Conservation (phyloP, 768 basidiomycete genomes). For the Boletus reticuloceps region DNA sequence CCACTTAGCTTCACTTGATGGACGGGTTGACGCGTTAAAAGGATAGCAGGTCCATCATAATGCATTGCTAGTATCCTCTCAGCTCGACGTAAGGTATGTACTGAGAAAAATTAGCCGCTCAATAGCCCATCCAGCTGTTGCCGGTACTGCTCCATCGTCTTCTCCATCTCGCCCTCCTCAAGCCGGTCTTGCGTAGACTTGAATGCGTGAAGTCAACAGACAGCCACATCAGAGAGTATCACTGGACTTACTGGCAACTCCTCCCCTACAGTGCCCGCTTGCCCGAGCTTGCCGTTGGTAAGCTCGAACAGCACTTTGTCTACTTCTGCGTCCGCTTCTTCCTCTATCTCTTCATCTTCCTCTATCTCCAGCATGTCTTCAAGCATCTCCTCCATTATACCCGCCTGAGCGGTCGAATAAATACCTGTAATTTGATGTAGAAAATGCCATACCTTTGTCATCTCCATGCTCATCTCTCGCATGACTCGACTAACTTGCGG, state of each 20-base stretch:
- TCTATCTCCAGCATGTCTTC: constrained; percentile 90
- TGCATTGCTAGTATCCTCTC: constrained; percentile 6
- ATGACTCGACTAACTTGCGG: constrained; percentile 91
- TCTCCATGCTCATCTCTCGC: constrained; percentile 99
- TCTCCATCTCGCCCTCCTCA: constrained; percentile 82
- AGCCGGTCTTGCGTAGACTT: constrained; percentile 59
- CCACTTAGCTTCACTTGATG: background rate
- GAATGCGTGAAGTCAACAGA: constrained; percentile 5
- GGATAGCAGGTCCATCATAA: background rate
- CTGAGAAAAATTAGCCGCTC: constrained; percentile 37
- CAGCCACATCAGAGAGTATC: background rate
- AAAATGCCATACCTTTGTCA: constrained; percentile 78
- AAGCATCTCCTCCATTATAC: constrained; percentile 97
- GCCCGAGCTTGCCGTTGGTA: constrained; percentile 93
- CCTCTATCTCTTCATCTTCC: constrained; percentile 92
- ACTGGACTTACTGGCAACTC: constrained; percentile 67
- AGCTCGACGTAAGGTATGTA: constrained; percentile 14
- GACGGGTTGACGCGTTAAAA: background rate
- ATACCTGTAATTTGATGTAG: background rate
- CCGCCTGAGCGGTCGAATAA: constrained; percentile 58
- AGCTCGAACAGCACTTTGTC: constrained; percentile 95
- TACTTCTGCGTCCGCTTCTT: constrained; percentile 96
- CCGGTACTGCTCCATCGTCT: constrained; percentile 87
- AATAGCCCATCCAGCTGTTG: constrained; percentile 86
- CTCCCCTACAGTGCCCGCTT: constrained; percentile 68